Conservation (phyloP, 805 yeast species). For the Pichia rugopelliculosa region DNA sequence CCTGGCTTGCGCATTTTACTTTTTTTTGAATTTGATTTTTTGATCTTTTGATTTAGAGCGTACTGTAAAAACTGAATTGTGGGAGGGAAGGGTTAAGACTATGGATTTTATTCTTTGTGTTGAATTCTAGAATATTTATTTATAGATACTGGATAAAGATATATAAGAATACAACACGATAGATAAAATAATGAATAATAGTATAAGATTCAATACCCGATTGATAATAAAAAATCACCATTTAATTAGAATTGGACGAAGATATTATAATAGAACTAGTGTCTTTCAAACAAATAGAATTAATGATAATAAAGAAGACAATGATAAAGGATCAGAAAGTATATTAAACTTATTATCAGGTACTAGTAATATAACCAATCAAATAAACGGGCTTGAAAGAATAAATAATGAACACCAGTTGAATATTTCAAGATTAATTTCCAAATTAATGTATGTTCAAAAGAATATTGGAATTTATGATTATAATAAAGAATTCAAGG, state of each 20-base stretch:
- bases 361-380: neutral
- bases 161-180: neutral
- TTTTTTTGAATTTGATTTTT: neutral
- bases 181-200: neutral
- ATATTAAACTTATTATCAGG: constrained; percentile 3
- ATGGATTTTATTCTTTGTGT: neutral
- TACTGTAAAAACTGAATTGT: too few relatives aligned
- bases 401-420: constrained; percentile 6
- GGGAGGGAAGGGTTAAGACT: neutral
- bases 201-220: neutral
- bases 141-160: too few relatives aligned
- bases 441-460: constrained; percentile 14
- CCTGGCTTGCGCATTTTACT: constrained; percentile 21
- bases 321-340: neutral
- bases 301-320: neutral
- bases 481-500: neutral
- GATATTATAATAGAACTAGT: neutral
- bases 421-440: constrained; percentile 11
- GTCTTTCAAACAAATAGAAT: too few relatives aligned
- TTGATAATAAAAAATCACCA: neutral
- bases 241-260: neutral
- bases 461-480: constrained; percentile 11
- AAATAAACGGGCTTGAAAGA: constrained; percentile 10
- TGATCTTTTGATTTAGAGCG: neutral
- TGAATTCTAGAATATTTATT: too few relatives aligned